Evolutionary conservation across 2,329 filamentous ascomycete species (phyloP), one percentile per base, ranked within the genome.

Genomic region (Colletotrichum plurivorum): DNA sequence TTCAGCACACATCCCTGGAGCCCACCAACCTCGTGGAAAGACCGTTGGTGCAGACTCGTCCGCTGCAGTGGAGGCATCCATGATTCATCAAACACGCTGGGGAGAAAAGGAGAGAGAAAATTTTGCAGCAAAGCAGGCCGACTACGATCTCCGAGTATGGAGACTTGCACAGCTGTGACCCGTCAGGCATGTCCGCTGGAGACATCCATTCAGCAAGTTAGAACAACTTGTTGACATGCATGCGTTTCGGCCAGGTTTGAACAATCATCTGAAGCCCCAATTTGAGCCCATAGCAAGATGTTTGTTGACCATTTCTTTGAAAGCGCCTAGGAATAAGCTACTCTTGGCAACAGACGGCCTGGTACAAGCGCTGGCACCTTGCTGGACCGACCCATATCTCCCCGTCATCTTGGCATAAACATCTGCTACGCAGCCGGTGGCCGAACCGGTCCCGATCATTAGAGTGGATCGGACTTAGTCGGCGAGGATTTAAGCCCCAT

Each of bases 401-500:
- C 55, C 62, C 66, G 66, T 51, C 62, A 60, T 60, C 66, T 66
- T 69, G 55, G 66, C 66, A 69, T 5, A 55, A 43, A 45, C 16
- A 9, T 13, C 39, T 10, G 3, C 18, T 51, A 12, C 13, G 16
- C 16, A 15, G 41, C 16, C 39, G 45, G 12, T 43, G 36, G 59
- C 64, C 66, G 66, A 69, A 53, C 15, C 66, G 66, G 66, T 41
- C 13, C 66, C 66, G 66, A 63, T 5, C 9, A 20, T 36, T 12
- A 41, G 22, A 48, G n/a, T 18, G 22, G 12, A 15, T 18, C 66
- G 66, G 66, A 69, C 49, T 66, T 69, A 66, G 49, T 69, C 54
- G 66, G 66, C 49, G 18, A 65, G 61, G 66, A 69, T 49, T 69
- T 69, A 66, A 69, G 62, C 61, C 61, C 61, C 54, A 65, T 36